Evolutionary conservation across 129 eudicot species (phyloP).

Genomic region (Kitagawia praeruptora): DNA sequence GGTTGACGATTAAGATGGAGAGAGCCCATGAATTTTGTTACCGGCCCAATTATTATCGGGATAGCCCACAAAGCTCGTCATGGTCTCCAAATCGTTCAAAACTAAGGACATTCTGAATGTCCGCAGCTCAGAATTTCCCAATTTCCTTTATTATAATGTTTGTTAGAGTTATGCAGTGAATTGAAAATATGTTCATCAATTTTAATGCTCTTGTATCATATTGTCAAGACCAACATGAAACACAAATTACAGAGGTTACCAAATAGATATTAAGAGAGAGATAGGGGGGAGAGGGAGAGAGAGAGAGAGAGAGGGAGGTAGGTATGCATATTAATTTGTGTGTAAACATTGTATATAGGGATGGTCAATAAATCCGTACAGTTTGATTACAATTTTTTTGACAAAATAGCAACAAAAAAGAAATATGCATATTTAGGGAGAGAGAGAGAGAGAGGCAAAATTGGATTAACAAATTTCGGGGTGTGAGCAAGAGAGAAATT

Average conservation of each 20-base stretch:
- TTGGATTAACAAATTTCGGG: not conserved
- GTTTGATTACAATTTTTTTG: too few species aligned
- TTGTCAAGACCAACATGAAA: not conserved
- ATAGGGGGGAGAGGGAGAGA: too few species aligned
- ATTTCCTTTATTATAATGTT: not conserved
- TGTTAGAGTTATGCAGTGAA: not conserved
- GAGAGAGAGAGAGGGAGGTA: too few species aligned
- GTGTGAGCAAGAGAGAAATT: not conserved
- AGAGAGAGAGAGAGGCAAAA: too few species aligned
- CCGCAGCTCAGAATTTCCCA: not conserved
- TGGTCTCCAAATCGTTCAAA: not conserved
- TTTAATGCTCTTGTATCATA: not conserved
- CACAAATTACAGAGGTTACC: not conserved
- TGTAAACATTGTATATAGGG: too few species aligned
- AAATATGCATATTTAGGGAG: too few species aligned
- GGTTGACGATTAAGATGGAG: not conserved
- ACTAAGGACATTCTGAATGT: not conserved
- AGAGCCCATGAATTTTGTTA: not conserved
- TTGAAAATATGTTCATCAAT: not conserved
- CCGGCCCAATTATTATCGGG: too few species aligned
- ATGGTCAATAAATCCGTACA: too few species aligned
- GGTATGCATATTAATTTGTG: too few species aligned
- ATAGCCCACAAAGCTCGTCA: not conserved
- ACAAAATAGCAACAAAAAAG: too few species aligned
- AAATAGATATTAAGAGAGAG: too few species aligned